Conservation (phyloP, 352 stramenopile genomes). For the Phytophthora tentaculata region DNA sequence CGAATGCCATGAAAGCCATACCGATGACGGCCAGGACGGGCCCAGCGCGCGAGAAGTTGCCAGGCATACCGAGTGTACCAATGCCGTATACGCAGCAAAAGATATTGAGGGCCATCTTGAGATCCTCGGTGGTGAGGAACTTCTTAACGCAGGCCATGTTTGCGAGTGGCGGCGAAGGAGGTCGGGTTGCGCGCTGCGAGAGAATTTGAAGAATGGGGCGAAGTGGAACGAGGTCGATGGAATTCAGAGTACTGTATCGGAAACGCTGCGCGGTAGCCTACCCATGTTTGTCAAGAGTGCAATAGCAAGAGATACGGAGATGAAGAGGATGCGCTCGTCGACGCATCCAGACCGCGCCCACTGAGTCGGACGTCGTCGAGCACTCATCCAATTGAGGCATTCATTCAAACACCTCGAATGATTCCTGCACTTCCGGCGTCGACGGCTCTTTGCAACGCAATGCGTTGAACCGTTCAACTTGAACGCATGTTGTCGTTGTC, state of each 20-base stretch:
- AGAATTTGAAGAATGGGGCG: background rate
- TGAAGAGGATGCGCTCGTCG: conserved; percentile 11
- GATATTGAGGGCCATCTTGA: conserved; percentile 33
- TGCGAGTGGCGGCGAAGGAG: background rate
- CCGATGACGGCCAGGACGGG: conserved; percentile 33
- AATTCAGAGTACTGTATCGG: background rate
- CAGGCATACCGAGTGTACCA: conserved; percentile 31
- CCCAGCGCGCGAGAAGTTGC: conserved; percentile 27
- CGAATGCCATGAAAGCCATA: conserved; percentile 47
- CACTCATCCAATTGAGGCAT: conserved; percentile 7
- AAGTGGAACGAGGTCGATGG: background rate
- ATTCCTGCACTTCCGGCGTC: conserved; percentile 10
- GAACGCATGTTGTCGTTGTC: background rate
- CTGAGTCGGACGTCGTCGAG: conserved; percentile 15
- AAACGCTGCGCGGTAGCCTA: background rate
- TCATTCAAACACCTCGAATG: conserved; percentile 22
- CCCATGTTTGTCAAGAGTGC: conserved; percentile 3
- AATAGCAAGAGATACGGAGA: conserved; percentile 26
- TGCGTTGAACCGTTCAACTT: no score
- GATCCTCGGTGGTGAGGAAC: conserved; percentile 22
- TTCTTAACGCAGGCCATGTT: conserved; percentile 23
- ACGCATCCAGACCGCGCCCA: conserved; percentile 13
- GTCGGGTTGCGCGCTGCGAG: background rate
- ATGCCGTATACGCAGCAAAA: conserved; percentile 9
- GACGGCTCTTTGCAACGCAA: conserved; percentile 3